A percentile compares a stretch with the other conserved stretches of the same genome.
Conservation (phyloP, 2,329 filamentous ascomycete genomes). For the Talaromyces rugulosus region DNA sequence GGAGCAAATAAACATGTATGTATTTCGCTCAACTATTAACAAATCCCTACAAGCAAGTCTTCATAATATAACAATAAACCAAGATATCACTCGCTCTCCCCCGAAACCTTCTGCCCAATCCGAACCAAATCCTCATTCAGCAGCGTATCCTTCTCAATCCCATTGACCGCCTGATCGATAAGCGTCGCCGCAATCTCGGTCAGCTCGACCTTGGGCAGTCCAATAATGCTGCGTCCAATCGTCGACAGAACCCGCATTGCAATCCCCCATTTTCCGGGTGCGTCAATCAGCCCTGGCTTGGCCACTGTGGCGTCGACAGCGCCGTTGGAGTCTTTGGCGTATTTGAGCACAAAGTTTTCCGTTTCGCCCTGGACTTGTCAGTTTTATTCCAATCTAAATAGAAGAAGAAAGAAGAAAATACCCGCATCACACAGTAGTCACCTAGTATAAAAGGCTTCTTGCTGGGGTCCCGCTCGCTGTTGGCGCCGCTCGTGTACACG, state of each 20-base stretch:
- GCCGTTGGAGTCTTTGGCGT: constrained; percentile 36
- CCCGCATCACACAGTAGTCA: constrained; percentile 47
- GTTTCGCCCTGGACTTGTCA: constrained; percentile 46
- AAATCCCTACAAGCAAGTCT: too few relatives aligned
- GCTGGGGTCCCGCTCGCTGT: constrained; percentile 41
- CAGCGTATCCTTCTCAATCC: constrained; percentile 47
- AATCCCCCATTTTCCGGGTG: constrained; percentile 27
- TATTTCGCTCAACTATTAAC: too few relatives aligned
- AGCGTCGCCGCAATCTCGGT: constrained; percentile 40
- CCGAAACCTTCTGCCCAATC: constrained; percentile 26
- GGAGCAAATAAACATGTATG: too few relatives aligned
- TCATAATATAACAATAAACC: too few relatives aligned
- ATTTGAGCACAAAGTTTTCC: constrained; percentile 42
- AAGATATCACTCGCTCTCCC: background rate
- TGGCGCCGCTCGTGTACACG: constrained; percentile 48
- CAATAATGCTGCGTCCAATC: constrained; percentile 18
- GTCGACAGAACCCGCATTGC: constrained; percentile 29
- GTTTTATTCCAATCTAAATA: constrained; percentile 19
- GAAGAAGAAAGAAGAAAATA: constrained; percentile 19
- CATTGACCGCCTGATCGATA: constrained; percentile 42
- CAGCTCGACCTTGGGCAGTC: constrained; percentile 33
- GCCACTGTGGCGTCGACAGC: constrained; percentile 37
- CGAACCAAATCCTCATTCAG: constrained; percentile 41
- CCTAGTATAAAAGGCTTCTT: constrained; percentile 33
- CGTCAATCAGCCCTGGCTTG: constrained; percentile 8